Percentiles rank a stretch among this genome's conserved stretches.
phyloP scores from a whole-genome alignment of 345 rosid species.

The Hevea brasiliensis region DNA sequence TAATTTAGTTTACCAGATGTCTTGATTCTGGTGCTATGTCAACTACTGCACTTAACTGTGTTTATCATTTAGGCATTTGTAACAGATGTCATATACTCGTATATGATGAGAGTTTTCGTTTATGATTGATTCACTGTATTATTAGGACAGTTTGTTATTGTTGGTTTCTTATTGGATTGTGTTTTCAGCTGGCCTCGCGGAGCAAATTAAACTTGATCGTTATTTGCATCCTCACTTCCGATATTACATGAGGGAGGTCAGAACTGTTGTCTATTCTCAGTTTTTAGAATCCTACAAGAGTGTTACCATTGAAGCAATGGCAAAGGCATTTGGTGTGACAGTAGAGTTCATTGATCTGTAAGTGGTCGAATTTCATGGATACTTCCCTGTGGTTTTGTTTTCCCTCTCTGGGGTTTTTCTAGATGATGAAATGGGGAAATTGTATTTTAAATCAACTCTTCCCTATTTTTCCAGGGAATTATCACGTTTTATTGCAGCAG shows the following conservation, averaged over 20 bases:
- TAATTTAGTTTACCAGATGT: background rate
- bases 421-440: background rate
- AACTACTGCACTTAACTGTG: background rate
- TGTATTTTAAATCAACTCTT: background rate
- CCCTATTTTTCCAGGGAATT: conserved; percentile 67
- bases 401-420: background rate
- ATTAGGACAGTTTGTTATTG: conserved; percentile 5
- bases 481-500: conserved; percentile 92
- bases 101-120: background rate
- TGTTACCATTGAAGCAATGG: conserved; percentile 96
- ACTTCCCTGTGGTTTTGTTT: background rate
- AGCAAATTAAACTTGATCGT: conserved; percentile 84
- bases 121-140: background rate
- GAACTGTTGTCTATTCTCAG: conserved; percentile 92
- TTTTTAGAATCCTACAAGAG: conserved; percentile 96
- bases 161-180: conserved; percentile 18
- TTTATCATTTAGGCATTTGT: background rate
- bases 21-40: background rate
- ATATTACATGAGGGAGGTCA: conserved; percentile 96
- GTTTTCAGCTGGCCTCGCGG: conserved; percentile 71
- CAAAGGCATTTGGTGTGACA: conserved; percentile 92
- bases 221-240: conserved; percentile 94
- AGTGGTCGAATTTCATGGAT: conserved; percentile 34
- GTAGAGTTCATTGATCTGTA: conserved; percentile 93
- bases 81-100: background rate